These are phyloP conservation scores for Fusarium hainanense DNA, from an alignment of 2,329 filamentous ascomycete species.

Conservation along the genomic window DNA sequence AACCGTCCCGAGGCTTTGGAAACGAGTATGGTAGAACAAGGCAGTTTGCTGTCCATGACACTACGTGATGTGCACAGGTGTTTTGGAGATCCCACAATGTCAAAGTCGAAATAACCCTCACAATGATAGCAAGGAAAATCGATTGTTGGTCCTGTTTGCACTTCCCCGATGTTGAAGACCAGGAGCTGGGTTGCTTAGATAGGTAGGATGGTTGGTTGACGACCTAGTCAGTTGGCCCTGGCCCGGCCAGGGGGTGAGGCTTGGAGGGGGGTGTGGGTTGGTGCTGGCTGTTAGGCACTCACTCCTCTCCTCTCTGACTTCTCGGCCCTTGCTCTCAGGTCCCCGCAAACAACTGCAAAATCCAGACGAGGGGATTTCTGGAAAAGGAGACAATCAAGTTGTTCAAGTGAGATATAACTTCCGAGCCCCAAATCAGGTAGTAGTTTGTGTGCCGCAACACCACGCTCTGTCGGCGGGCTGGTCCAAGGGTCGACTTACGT, in stretches of 20 bases:
- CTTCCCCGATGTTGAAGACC: slow-evolving; percentile 37
- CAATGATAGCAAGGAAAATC: slow-evolving; percentile 40
- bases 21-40: slow-evolving; percentile 39
- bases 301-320: slow-evolving; percentile 28
- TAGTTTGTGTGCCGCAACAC: slow-evolving; percentile 41
- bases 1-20: slow-evolving; percentile 43
- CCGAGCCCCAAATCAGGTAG: slow-evolving; percentile 43
- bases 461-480: slow-evolving; percentile 38
- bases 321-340: slow-evolving; percentile 30
- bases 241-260: slow-evolving; percentile 41
- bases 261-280: slow-evolving; percentile 43
- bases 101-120: slow-evolving; percentile 47
- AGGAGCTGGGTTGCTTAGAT: slow-evolving; percentile 42
- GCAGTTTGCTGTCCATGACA: slow-evolving; percentile 46
- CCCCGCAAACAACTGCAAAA: slow-evolving; percentile 43
- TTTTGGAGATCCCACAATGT: slow-evolving; percentile 41
- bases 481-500: slow-evolving; percentile 42
- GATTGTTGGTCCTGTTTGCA: slow-evolving; percentile 44
- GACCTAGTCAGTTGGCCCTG: slow-evolving; percentile 39
- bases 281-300: slow-evolving; percentile 39
- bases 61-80: slow-evolving; percentile 44
- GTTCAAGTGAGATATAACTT: slow-evolving; percentile 42
- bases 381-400: slow-evolving; percentile 38
- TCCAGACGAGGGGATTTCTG: slow-evolving; percentile 28
- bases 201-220: slow-evolving; percentile 43